Evolutionary conservation across 2,329 filamentous ascomycete genomes (phyloP).

Genomic region (Myrmaecium sp.): DNA sequence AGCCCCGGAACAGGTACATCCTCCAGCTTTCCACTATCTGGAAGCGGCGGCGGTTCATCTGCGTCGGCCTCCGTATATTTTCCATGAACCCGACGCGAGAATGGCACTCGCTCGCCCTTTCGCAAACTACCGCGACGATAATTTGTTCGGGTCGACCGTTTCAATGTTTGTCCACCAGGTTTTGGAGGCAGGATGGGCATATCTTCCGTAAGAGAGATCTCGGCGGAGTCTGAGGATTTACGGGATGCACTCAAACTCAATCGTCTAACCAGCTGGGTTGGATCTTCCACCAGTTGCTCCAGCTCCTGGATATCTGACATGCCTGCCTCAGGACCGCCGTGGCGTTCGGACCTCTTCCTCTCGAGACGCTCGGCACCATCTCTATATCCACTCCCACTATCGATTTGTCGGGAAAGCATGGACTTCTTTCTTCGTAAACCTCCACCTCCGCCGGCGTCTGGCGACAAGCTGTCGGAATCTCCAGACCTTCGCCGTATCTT

Average conservation of each 20-base stretch:
- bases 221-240: constrained; percentile 23
- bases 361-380: constrained; percentile 73
- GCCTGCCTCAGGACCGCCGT: constrained; percentile 43
- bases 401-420: constrained; percentile 84
- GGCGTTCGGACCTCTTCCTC: constrained; percentile 44
- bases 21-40: too few species aligned
- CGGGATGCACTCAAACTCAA: constrained; percentile 38
- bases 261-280: constrained; percentile 52
- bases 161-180: constrained; percentile 57
- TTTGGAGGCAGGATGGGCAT: constrained; percentile 70
- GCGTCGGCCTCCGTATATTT: constrained; percentile 45
- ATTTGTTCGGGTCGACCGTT: constrained; percentile 79
- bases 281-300: constrained; percentile 70
- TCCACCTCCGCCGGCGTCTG: constrained; percentile 41
- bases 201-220: constrained; percentile 41
- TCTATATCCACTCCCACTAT: constrained; percentile 57
- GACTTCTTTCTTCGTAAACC: constrained; percentile 77
- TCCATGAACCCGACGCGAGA: constrained; percentile 53
- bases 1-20: constrained; percentile 33
- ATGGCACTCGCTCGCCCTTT: constrained; percentile 56
- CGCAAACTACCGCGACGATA: constrained; percentile 79
- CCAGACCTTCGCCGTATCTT: constrained; percentile 73
- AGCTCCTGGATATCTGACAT: constrained; percentile 45
- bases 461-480: constrained; percentile 43
- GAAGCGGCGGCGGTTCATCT: constrained; percentile 32